Evolutionary conservation across 2,329 filamentous ascomycete species (phyloP).

Genomic region (Colletotrichum musicola): DNA sequence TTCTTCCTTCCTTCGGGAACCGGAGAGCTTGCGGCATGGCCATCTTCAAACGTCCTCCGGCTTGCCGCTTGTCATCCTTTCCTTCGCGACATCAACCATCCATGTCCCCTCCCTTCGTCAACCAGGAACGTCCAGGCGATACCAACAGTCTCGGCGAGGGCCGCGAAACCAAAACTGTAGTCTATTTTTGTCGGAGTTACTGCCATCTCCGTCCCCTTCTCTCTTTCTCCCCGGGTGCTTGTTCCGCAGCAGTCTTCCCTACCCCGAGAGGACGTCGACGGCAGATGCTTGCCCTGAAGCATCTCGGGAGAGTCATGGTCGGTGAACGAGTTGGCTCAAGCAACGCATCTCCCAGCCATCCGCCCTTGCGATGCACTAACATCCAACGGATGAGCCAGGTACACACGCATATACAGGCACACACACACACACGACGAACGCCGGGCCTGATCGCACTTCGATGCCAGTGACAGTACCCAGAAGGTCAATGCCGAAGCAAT

Average conservation of each 20-base stretch:
- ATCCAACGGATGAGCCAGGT: not conserved
- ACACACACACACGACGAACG: constrained; percentile 30
- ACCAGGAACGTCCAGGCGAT: not conserved
- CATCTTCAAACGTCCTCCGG: too few species aligned
- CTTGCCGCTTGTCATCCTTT: constrained; percentile 1
- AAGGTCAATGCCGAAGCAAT: constrained; percentile 15
- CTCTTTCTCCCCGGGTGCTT: not conserved
- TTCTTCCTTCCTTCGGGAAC: not conserved
- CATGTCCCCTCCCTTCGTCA: not conserved
- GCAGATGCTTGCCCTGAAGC: not conserved
- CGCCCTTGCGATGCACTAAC: constrained; percentile 1
- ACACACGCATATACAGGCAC: not conserved
- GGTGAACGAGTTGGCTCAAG: not conserved
- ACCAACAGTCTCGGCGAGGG: constrained; percentile 21
- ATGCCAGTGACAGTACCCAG: constrained; percentile 7
- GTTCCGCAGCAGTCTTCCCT: not conserved
- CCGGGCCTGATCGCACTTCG: constrained; percentile 32
- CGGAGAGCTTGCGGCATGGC: too few species aligned
- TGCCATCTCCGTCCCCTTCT: too few species aligned
- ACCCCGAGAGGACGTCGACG: too few species aligned
- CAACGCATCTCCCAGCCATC: constrained; percentile 11
- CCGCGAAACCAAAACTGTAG: constrained; percentile 22
- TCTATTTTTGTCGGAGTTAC: constrained; percentile 22
- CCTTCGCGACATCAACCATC: constrained; percentile 12
- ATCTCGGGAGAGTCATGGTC: not conserved